Base-by-base conservation (phyloP, 345 rosid genomes). In the Clarkia xantiana region DNA sequence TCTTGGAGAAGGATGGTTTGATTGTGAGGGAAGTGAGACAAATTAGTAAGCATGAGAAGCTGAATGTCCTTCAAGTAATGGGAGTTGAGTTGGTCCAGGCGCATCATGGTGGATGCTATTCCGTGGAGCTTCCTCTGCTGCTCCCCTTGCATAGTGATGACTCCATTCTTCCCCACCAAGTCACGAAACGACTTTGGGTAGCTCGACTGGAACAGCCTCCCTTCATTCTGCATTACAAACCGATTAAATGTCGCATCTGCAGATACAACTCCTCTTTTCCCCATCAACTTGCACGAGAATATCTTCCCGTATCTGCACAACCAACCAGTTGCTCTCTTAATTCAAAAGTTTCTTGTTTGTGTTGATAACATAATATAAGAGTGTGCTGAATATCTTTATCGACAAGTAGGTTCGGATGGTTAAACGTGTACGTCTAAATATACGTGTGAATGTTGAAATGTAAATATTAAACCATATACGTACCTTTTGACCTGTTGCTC, bases 171-270 rank as follows among this genome's bases (percentile, higher is more conserved):
- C 0, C 94, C 96, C 0, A 87, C 94, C 70, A 87, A 64, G 52
- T 87, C 91, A 18, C 88, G 67, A 57, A 87, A 87, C 10, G 96
- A 79, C 53, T 84, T 87, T 17, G 94, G 94, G 63, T 87, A 87
- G 47, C 83, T 87, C 0, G 96, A 87, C 52, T 77, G 81, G 60
- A 87, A 87, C 54, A 87, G 40, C 64, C 65, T 79, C 3, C 96
- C 94, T 66, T 87, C 96, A 20, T 79, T 79, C 61, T 68, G 86
- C 88, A 87, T 81, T 43, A 87, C 65, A 42, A 72, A 81, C 54
- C 80, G 62, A 58, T 87, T 84, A 45, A 87, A 87, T 1, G 0
- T 56, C 0, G 94, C 84, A 52, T 87, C 91, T 7, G 74, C 76
- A 12, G 96, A 87, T 9, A 84, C 87, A 16, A 87, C 90, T 0